phyloP scores from a whole-genome alignment of 129 eudicot species.

The Artemisia argyi region DNA sequence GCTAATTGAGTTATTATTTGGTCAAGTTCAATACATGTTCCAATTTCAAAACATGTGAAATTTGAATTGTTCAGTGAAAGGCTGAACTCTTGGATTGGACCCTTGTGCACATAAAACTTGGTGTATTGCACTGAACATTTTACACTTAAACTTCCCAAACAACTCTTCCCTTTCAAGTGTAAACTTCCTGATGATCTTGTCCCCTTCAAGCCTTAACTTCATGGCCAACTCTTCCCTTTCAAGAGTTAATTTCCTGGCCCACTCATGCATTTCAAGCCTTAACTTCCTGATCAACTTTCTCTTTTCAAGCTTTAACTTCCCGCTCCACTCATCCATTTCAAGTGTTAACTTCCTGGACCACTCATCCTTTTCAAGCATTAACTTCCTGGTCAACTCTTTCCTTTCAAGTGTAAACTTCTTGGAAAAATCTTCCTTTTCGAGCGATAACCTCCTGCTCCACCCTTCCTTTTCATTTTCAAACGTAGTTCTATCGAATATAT shows the following conservation, averaged over 20 bases:
- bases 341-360: too few species aligned
- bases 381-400: not conserved
- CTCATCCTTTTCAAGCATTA: too few species aligned
- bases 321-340: too few species aligned
- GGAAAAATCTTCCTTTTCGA: too few species aligned
- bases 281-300: not conserved
- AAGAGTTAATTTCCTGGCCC: not conserved
- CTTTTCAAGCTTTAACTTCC: not conserved
- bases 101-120: slow-evolving; percentile 9
- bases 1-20: not conserved
- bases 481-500: not conserved
- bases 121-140: not conserved
- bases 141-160: not conserved
- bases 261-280: too few species aligned
- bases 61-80: not conserved
- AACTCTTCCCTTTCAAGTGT: not conserved
- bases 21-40: not conserved
- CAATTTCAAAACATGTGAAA: too few species aligned
- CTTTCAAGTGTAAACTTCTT: not conserved
- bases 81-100: not conserved
- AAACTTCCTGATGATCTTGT: not conserved
- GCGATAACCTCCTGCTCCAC: too few species aligned
- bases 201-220: not conserved
- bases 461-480: not conserved
- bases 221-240: not conserved